Base-by-base conservation (phyloP, 306 rosid species). In the Fragaria iinumae region DNA sequence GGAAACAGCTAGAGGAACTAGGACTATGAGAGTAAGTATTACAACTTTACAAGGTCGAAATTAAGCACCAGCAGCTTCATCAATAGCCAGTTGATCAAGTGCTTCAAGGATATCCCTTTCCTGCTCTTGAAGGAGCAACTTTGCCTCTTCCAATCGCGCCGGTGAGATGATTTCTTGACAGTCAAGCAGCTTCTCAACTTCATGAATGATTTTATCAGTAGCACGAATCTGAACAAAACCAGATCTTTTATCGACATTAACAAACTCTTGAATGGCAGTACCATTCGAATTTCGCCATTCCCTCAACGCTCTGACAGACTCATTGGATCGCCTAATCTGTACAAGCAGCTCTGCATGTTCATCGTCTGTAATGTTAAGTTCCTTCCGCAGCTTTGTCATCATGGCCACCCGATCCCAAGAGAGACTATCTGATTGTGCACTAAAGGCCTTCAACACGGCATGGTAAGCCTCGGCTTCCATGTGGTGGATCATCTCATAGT, bases 321-420 rank as follows among this genome's bases (percentile, higher is more conserved):
- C 38, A 4, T 73, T 23, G 4, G 50, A 36, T 13, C 23, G 52
- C 18, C 17, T 73, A 56, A n/a, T 25, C 23, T 38, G 21, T n/a
- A 23, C 27, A 23, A 73, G 76, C 21, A 73, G 13, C 13, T 38
- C 67, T 55, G 52, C 76, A 39, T 73, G 76, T 56, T 73, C 76
- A n/a, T 38, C 67, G 21, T 73, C 76, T 21, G 76, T 38, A 12
- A 55, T 23, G n/a, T 73, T 55, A 38, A 55, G 76, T 14, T 73
- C 76, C 76, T 41, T 73, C 38, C 76, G 67, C 76, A 73, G 67
- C 76, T 73, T 45, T 0, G 76, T 73, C 76, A 73, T 55, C 21
- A 73, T 21, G 18, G 50, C 50, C 52, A 55, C 76, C 10, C 76
- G 66, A 14, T 27, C 76, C 76, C 76, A 73, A 13, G 76, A 53